phyloP scores from a whole-genome alignment of 208 protist species.

The Trypanosoma platydactyli region DNA sequence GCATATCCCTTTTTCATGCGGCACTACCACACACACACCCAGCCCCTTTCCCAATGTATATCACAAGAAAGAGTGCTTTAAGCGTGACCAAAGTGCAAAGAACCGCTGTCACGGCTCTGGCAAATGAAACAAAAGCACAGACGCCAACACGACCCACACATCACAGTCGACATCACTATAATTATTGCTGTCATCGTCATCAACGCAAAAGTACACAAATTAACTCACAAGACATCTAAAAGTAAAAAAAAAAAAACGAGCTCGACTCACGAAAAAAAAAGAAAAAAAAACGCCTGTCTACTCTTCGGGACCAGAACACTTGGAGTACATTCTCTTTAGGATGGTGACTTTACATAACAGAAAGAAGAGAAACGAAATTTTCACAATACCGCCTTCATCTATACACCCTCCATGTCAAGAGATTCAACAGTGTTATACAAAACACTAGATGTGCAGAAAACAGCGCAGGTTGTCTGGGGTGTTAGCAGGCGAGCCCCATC shows the following conservation, averaged over 20 bases:
- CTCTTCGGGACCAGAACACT: too few species aligned
- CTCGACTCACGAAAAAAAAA: neutral
- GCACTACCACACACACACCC: neutral
- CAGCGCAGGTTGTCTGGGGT: conserved; percentile 31
- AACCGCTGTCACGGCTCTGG: too few species aligned
- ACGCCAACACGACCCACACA: too few species aligned
- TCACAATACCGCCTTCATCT: conserved; percentile 4
- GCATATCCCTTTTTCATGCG: conserved; percentile 39
- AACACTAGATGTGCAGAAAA: conserved; percentile 39
- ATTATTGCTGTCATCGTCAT: neutral
- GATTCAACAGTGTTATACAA: conserved; percentile 49
- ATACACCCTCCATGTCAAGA: conserved; percentile 60
- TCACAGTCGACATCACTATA: too few species aligned
- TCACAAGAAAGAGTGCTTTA: neutral
- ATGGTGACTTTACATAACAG: neutral
- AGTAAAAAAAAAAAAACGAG: conserved; percentile 5
- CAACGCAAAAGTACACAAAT: neutral
- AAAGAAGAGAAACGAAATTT: neutral
- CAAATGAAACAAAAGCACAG: too few species aligned
- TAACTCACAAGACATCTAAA: too few species aligned
- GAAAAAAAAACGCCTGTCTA: neutral
- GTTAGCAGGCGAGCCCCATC: conserved; percentile 35
- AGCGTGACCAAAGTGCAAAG: neutral
- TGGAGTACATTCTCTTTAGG: too few species aligned
- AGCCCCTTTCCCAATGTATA: neutral